Evolutionary conservation across 805 yeast species (phyloP).

Genomic region (Kodamaea kaohsiungensis): DNA sequence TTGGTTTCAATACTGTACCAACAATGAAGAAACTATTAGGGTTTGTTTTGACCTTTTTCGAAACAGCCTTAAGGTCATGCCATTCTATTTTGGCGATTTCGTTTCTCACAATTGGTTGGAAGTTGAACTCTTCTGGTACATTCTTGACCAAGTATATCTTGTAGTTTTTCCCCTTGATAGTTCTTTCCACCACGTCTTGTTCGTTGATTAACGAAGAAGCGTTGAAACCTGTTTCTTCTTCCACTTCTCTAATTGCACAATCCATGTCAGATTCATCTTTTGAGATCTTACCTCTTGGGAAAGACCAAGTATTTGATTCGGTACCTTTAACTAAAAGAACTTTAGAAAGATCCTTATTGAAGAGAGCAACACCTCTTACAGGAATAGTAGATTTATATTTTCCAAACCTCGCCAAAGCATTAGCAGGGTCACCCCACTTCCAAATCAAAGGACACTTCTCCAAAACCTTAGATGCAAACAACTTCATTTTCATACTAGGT

Average conservation of each 20-base stretch:
- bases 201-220: constrained; percentile 66
- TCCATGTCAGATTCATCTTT: constrained; percentile 85
- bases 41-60: constrained; percentile 41
- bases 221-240: constrained; percentile 93
- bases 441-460: constrained; percentile 74
- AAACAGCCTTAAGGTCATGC: constrained; percentile 55
- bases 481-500: constrained; percentile 76
- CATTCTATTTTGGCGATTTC: constrained; percentile 86
- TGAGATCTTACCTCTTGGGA: constrained; percentile 95
- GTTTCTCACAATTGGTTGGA: constrained; percentile 80
- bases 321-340: constrained; percentile 81
- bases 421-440: constrained; percentile 83
- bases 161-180: constrained; percentile 79
- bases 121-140: constrained; percentile 74
- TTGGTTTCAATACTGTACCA: constrained; percentile 50
- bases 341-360: constrained; percentile 69
- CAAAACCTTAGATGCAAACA: constrained; percentile 67
- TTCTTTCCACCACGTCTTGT: constrained; percentile 76
- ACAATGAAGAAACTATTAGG: constrained; percentile 47
- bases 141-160: constrained; percentile 76
- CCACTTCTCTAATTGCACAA: constrained; percentile 90
- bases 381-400: constrained; percentile 89
- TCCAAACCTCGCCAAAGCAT: constrained; percentile 77
- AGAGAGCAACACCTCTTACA: constrained; percentile 91
- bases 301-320: constrained; percentile 83